Base-by-base conservation (phyloP, 257 asterid genomes). In the Knoxia roxburghii region DNA sequence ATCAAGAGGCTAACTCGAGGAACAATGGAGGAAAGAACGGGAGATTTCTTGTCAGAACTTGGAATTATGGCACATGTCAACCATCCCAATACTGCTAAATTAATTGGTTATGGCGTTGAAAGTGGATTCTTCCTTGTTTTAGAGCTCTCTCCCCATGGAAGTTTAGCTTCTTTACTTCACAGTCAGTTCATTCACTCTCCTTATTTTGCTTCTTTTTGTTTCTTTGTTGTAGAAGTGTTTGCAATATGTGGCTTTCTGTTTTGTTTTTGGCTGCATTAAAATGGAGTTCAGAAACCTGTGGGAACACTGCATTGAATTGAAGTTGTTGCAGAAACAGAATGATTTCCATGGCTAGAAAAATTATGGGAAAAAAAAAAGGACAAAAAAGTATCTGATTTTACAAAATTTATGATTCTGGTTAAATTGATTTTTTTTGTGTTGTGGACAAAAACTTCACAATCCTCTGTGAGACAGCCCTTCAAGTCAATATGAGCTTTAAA, bases 1-100 rank as follows among this genome's bases (percentile, higher is more conserved):
- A 75, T 94, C 41, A 94, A 94, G 65, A 89, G 90, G 58, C 77
- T 90, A 73, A 84, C 76, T 0, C 81, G 88, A 72, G 94, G 97
- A 27, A 68, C 82, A 0, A 35, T 71, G 65, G 96, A 94, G 23
- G 96, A 94, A 78, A 81, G 86, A 55, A 80, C 74, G 14, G 88
- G 83, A 4, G 97, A 94, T 45, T 94, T 94, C 71, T 80, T 94
- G 27, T 75, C 96, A 0, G 99, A 94, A 68, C 90, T 94, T 30
- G 99, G 99, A 67, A 90, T 94, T 69, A 94, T 94, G 99, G 99
- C 93, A 20, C 99, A 94, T 62, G 82, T 94, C 26, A 85, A 88
- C 70, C 97, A 94, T 79, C 97, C 96, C 13, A 94, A 94, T 64
- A 94, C 99, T 4, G 95, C 99, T 48, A 94, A 83, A 63, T 55